A percentile compares a stretch with the other conserved stretches of the same genome.
These are phyloP conservation scores for Collybiopsis luxurians DNA, from an alignment of 768 basidiomycete species.

Conservation along the genomic window DNA sequence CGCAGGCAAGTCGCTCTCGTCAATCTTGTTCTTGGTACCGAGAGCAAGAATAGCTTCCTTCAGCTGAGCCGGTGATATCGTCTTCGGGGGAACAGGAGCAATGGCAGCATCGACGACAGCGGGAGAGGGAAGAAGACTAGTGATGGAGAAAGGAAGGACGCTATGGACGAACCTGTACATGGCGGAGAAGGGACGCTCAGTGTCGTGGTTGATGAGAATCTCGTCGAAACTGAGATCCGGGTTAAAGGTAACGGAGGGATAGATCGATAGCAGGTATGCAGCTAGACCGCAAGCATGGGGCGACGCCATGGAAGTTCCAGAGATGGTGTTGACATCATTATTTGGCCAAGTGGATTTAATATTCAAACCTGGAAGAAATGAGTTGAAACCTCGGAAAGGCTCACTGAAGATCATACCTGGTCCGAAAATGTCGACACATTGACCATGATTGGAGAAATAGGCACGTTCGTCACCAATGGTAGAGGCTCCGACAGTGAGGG, in stretches of 20 bases:
- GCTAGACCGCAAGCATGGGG: slow-evolving; percentile 89
- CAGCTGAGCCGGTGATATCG: slow-evolving; percentile 65
- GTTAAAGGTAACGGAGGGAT: slow-evolving; percentile 61
- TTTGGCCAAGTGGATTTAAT: slow-evolving; percentile 83
- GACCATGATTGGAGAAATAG: slow-evolving; percentile 90
- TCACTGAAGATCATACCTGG: slow-evolving; percentile 47
- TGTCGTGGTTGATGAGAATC: slow-evolving; percentile 29
- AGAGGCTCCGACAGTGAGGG: slow-evolving; percentile 93
- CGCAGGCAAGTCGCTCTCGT: slow-evolving; percentile 40
- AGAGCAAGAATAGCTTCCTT: slow-evolving; percentile 73
- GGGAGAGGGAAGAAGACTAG: slow-evolving; percentile 55
- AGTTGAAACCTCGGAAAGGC: not conserved
- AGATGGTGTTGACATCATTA: slow-evolving; percentile 62
- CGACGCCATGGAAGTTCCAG: slow-evolving; percentile 93
- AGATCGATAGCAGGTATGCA: slow-evolving; percentile 90
- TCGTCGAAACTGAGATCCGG: slow-evolving; percentile 41
- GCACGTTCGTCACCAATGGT: slow-evolving; percentile 80
- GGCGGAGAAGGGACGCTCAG: slow-evolving; percentile 32
- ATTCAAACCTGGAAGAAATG: slow-evolving; percentile 55
- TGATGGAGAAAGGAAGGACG: slow-evolving; percentile 56
- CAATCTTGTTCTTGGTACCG: slow-evolving; percentile 51
- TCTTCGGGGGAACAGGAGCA: slow-evolving; percentile 41
- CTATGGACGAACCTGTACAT: slow-evolving; percentile 55
- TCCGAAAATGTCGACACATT: slow-evolving; percentile 90
- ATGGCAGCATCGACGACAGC: slow-evolving; percentile 38